phyloP scores from a whole-genome alignment of 495 filamentous ascomycete genomes.

The Lasiosphaeria hispida region DNA sequence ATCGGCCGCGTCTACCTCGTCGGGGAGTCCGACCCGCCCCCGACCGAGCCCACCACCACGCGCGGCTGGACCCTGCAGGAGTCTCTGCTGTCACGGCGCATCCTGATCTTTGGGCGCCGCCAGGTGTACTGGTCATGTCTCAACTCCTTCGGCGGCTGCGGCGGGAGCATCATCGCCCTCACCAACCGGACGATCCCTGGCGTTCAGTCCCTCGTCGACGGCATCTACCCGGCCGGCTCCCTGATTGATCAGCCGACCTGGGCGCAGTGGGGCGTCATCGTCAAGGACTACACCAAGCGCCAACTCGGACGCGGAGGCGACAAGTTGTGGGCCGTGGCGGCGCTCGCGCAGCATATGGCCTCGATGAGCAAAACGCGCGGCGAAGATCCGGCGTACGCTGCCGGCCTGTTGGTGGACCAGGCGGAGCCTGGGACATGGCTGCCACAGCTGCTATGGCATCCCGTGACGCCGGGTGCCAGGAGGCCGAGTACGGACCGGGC shows the following conservation, averaged over 20 bases:
- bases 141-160: constrained; percentile 9
- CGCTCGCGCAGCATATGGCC: constrained; percentile 3
- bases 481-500: neutral
- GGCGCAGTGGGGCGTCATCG: constrained; percentile 6
- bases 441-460: constrained; percentile 10
- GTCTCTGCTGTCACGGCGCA: constrained; percentile 3
- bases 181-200: neutral
- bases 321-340: constrained; percentile 8
- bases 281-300: constrained; percentile 8
- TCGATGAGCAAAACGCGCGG: constrained; percentile 1
- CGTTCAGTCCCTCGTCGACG: neutral
- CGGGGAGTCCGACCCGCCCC: neutral
- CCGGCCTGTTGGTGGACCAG: constrained; percentile 2
- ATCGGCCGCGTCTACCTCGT: neutral
- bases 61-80: constrained; percentile 13
- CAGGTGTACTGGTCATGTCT: constrained; percentile 11
- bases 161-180: neutral
- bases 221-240: constrained; percentile 2
- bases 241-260: constrained; percentile 3
- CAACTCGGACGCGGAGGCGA: neutral
- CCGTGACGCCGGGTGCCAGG: neutral
- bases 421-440: constrained; percentile 2
- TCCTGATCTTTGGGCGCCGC: constrained; percentile 4
- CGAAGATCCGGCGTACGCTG: constrained; percentile 3
- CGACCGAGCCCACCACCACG: neutral